A percentile compares a stretch with the other conserved stretches of the same genome.
phyloP scores from a whole-genome alignment of 805 yeast species.

The Lipomyces yamadae region DNA sequence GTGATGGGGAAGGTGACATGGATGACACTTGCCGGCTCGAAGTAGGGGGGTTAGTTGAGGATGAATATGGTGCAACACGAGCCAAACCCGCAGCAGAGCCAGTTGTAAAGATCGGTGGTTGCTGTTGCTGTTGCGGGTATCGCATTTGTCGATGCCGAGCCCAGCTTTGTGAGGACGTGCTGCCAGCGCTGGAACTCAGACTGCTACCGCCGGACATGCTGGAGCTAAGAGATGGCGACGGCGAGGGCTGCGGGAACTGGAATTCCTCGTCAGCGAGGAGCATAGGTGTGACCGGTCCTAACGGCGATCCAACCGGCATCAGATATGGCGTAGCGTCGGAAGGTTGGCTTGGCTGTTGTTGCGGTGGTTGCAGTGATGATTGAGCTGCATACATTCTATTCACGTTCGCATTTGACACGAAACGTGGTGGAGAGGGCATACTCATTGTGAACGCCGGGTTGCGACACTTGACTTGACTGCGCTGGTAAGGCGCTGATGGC shows the following conservation, averaged over 20 bases:
- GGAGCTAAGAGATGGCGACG: neutral
- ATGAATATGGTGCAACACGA: neutral
- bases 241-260: slow-evolving; percentile 18
- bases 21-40: neutral
- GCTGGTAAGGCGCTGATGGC: slow-evolving; percentile 14
- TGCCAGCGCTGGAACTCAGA: neutral
- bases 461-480: slow-evolving; percentile 23
- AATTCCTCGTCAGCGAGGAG: slow-evolving; percentile 36
- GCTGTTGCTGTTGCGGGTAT: neutral
- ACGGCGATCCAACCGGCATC: slow-evolving; percentile 33
- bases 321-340: slow-evolving; percentile 32
- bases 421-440: slow-evolving; percentile 30
- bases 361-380: slow-evolving; percentile 4
- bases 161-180: slow-evolving; percentile 1
- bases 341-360: slow-evolving; percentile 2
- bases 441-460: slow-evolving; percentile 20
- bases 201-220: neutral
- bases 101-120: neutral
- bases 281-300: slow-evolving; percentile 37
- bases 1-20: neutral
- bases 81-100: neutral
- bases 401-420: slow-evolving; percentile 5
- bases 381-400: slow-evolving; percentile 8
- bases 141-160: neutral
- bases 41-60: neutral